Evolutionary conservation across 768 basidiomycete species (phyloP), one percentile per base, ranked within the genome.

Genomic region (Kwoniella dejecticola): DNA sequence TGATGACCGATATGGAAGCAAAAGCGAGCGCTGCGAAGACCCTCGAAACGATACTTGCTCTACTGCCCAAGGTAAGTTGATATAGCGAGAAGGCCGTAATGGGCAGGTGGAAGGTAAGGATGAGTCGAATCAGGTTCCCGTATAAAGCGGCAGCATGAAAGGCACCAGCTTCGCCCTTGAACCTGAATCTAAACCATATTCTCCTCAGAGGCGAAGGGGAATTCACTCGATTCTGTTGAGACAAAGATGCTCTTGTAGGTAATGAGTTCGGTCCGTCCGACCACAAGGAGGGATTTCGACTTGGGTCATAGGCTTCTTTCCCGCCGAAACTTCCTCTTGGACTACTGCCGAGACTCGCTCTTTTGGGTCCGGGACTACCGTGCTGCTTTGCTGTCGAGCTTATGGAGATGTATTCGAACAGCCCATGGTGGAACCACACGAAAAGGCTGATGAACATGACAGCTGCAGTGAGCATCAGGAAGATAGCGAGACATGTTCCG

Each of bases 101-200:
- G 6, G 95, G 95, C 19, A 97, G 85, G 79, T 99, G 95, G 81
- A 99, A 98, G 31, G 94, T 82, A 38, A 96, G 83, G 42, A 98
- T 85, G 58, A 97, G 82, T 62, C 95, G 89, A 60, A 94, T 87
- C 61, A 97, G 86, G 78, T 96, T 97, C 45, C 95, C 95, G 71
- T 69, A 69, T 27, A 80, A 59, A 6, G 79, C 77, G 8, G 72
- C 71, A 44, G 74, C 74, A 45, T 79, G 77, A 47, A 77, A 80
- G 6, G 78, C 79, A 1, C 79, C 79, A 1, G 78, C 74, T 38
- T 75, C 75, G 17, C 79, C 79, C 58, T 74, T 75, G 48, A 69
- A 50, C 33, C 70, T 61, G 69, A 79, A 80, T 31, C 77, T 67
- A 53, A 63, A 74, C 78, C 78, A 80, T 33, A 67, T 66, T n/a